Conservation (phyloP, 139 green algal species). For the Gonium pectorale region DNA sequence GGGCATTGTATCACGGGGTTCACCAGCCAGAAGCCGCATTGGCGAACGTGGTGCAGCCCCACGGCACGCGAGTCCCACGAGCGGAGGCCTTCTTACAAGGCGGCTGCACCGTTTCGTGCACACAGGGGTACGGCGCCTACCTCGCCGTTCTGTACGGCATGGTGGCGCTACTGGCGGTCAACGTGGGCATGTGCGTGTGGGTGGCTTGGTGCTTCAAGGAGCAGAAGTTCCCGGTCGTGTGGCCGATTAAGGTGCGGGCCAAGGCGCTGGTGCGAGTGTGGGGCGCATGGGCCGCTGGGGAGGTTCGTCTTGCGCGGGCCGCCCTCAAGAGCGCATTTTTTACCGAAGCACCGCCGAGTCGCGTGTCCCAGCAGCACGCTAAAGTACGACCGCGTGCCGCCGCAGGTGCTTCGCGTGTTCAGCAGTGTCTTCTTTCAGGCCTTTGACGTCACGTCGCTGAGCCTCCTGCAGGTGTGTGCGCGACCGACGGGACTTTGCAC, state of each 20-base stretch:
- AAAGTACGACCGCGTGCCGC: neutral
- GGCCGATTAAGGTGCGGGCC: constrained; percentile 14
- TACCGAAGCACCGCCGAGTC: neutral
- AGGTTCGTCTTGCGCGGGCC: neutral
- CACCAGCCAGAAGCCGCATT: too few relatives aligned
- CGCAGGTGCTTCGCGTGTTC: constrained; percentile 9
- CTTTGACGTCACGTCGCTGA: constrained; percentile 16
- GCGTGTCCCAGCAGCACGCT: neutral
- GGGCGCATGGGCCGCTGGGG: neutral
- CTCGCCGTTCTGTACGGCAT: neutral
- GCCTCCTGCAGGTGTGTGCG: neutral
- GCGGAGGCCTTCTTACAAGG: too few relatives aligned
- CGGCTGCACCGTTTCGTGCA: too few relatives aligned
- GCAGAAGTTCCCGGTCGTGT: constrained; percentile 19
- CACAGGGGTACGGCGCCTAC: constrained; percentile 7
- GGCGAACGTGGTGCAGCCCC: too few relatives aligned
- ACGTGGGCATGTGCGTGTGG: constrained; percentile 1
- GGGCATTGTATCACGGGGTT: too few relatives aligned
- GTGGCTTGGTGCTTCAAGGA: constrained; percentile 31
- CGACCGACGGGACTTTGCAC: too few relatives aligned
- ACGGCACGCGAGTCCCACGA: too few relatives aligned
- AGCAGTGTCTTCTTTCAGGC: constrained; percentile 17
- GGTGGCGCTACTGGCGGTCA: neutral
- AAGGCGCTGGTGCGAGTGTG: neutral
- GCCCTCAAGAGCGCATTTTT: neutral